A percentile compares a stretch with the other conserved stretches of the same genome.
Conservation (phyloP, 805 yeast genomes). For the Starmerella riodocensis region DNA sequence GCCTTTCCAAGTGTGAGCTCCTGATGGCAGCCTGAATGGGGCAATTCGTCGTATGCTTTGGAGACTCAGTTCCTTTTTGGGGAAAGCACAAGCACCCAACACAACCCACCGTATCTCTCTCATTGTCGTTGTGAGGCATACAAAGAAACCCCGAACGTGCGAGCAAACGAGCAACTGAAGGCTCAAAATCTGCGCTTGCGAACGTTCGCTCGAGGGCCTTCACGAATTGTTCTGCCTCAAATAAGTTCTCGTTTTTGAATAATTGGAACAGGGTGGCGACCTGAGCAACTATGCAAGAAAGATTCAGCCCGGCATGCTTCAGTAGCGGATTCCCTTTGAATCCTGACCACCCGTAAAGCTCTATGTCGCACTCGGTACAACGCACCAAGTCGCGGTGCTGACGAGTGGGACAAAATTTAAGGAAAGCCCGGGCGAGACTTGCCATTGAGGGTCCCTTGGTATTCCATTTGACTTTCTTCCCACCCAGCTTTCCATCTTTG, state of each 20-base stretch:
- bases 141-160: slow-evolving; percentile 3
- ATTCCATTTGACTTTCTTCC: slow-evolving; percentile 2
- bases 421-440: slow-evolving; percentile 7
- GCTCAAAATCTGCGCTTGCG: no score
- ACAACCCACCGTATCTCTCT: slow-evolving; percentile 4
- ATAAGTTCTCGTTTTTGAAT: no score
- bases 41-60: slow-evolving; percentile 1
- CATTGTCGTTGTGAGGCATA: neutral
- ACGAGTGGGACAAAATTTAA: neutral
- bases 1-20: neutral
- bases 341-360: neutral
- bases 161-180: no score
- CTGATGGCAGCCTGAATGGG: neutral
- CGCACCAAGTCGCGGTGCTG: slow-evolving; percentile 1
- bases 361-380: slow-evolving; percentile 1
- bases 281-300: no score
- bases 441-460: slow-evolving; percentile 6
- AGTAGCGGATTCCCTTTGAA: slow-evolving; percentile 1
- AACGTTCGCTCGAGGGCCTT: no score
- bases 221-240: no score
- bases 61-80: neutral
- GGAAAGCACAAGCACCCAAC: slow-evolving; percentile 7
- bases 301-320: slow-evolving; percentile 1
- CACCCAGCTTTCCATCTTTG: neutral
- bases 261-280: no score